Evolutionary conservation across 495 filamentous ascomycete species (phyloP).

Genomic region (Corynascus novoguineensis): DNA sequence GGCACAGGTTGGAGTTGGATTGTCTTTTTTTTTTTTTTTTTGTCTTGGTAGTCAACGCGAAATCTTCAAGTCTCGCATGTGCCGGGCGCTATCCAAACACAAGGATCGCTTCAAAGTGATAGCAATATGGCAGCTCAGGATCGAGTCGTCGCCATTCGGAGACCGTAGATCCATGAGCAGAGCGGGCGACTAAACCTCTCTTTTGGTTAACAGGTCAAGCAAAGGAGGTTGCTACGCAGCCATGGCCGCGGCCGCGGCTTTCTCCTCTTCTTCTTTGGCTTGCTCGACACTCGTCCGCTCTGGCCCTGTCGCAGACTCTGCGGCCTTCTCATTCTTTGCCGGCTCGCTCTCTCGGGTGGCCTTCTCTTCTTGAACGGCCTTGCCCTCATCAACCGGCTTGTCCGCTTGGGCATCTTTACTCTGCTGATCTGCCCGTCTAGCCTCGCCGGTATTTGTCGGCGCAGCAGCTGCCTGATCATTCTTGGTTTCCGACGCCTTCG

Average conservation of each 20-base stretch:
- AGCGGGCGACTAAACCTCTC: neutral
- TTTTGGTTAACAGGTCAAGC: neutral
- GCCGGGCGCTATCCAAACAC: neutral
- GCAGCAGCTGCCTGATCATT: neutral
- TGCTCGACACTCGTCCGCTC: neutral
- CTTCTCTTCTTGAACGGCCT: neutral
- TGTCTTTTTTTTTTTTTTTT: neutral
- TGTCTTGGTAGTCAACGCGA: neutral
- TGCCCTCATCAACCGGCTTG: neutral
- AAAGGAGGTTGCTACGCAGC: neutral
- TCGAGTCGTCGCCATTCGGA: too few relatives aligned
- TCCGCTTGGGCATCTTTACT: neutral
- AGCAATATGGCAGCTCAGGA: neutral
- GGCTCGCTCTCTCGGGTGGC: neutral
- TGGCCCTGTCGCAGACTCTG: neutral
- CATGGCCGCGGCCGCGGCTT: constrained; percentile 1
- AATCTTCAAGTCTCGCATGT: neutral
- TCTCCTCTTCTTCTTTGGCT: neutral
- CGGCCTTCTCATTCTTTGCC: neutral
- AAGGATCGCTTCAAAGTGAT: neutral
- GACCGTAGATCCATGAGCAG: neutral
- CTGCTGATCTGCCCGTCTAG: too few relatives aligned
- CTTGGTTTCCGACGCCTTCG: neutral
- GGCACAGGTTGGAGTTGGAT: neutral
- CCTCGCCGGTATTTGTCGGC: too few relatives aligned